Evolutionary conservation across 2,329 filamentous ascomycete genomes (phyloP).

Genomic region (Trichoderma afroharzianum): DNA sequence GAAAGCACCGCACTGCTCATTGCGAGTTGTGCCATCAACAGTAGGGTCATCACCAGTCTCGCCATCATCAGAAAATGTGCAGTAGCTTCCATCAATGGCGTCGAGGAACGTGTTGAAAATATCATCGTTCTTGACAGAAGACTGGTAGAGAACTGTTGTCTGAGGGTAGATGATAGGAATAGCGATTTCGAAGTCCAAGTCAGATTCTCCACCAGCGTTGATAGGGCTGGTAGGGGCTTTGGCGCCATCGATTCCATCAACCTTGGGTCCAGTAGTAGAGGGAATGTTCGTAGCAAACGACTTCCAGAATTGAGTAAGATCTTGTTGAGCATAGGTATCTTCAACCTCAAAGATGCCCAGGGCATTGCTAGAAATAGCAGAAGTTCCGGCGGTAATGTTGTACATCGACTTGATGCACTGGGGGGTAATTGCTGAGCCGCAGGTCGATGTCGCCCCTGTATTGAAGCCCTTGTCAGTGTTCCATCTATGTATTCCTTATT

Average conservation of each 20-base stretch:
- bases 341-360: slow-evolving; percentile 52
- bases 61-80: slow-evolving; percentile 29
- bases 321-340: slow-evolving; percentile 48
- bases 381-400: slow-evolving; percentile 38
- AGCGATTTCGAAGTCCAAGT: slow-evolving; percentile 52
- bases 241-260: slow-evolving; percentile 46
- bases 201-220: slow-evolving; percentile 42
- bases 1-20: slow-evolving; percentile 44
- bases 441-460: slow-evolving; percentile 27
- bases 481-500: neutral
- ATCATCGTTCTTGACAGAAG: slow-evolving; percentile 34
- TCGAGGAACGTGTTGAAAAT: slow-evolving; percentile 43
- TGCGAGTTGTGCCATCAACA: slow-evolving; percentile 38
- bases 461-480: neutral
- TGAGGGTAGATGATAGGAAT: slow-evolving; percentile 53
- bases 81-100: slow-evolving; percentile 45
- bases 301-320: slow-evolving; percentile 47
- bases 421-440: slow-evolving; percentile 54
- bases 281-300: slow-evolving; percentile 39
- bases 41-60: slow-evolving; percentile 37
- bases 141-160: slow-evolving; percentile 45
- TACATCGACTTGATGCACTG: slow-evolving; percentile 52
- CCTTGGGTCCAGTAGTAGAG: slow-evolving; percentile 41
- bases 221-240: slow-evolving; percentile 37
- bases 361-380: slow-evolving; percentile 39